These are phyloP conservation scores for Rhexocercosporidium sp. DNA, from an alignment of 2,329 filamentous ascomycete genomes.

Conservation along the genomic window DNA sequence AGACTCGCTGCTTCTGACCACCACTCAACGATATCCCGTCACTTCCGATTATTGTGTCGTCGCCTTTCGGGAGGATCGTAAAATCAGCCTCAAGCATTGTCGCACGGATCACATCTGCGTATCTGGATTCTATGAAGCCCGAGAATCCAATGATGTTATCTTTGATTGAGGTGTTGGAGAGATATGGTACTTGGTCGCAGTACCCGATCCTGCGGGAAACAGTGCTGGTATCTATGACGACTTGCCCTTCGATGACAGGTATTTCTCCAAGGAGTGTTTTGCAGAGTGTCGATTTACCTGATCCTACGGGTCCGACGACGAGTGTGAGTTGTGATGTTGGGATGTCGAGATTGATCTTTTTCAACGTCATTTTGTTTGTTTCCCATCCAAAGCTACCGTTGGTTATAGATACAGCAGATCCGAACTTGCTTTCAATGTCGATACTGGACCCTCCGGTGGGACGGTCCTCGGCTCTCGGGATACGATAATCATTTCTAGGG, in stretches of 20 bases:
- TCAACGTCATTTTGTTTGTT: background rate
- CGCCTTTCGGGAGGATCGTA: constrained; percentile 27
- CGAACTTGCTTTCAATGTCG: background rate
- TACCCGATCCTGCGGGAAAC: background rate
- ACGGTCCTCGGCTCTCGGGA: background rate
- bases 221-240: background rate
- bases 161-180: constrained; percentile 47
- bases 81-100: constrained; percentile 34
- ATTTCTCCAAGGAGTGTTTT: constrained; percentile 38
- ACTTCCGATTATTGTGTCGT: constrained; percentile 30
- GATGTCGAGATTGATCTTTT: constrained; percentile 10
- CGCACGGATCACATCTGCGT: constrained; percentile 39
- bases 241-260: constrained; percentile 25
- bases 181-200: constrained; percentile 8
- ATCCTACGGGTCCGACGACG: constrained; percentile 40
- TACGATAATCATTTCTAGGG: constrained; percentile 9
- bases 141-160: constrained; percentile 47
- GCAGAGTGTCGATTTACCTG: constrained; percentile 37
- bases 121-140: constrained; percentile 43
- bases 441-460: background rate
- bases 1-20: constrained; percentile 33
- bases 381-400: constrained; percentile 14
- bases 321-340: constrained; percentile 27
- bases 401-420: background rate
- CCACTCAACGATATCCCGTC: constrained; percentile 26